These are phyloP conservation scores for Jackrogersella multiformis DNA, from an alignment of 495 filamentous ascomycete species.

Conservation along the genomic window DNA sequence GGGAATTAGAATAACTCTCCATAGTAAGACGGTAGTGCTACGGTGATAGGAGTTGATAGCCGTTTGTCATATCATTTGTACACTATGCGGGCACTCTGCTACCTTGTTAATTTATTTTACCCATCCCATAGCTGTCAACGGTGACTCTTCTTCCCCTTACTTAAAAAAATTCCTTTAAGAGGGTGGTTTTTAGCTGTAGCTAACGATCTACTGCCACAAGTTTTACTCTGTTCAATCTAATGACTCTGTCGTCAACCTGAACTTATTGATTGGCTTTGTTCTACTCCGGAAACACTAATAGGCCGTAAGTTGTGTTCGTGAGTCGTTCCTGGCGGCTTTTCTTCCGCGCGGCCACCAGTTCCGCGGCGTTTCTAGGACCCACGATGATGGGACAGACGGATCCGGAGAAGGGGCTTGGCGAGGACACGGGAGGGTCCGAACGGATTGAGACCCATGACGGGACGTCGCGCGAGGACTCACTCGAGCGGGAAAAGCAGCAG, in stretches of 20 bases:
- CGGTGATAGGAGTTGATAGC: slow-evolving; percentile 9
- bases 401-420: slow-evolving; percentile 14
- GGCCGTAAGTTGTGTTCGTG: neutral
- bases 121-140: neutral
- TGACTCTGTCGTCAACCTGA: neutral
- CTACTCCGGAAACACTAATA: neutral
- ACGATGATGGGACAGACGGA: slow-evolving; percentile 9
- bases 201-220: neutral
- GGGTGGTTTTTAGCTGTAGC: neutral
- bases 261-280: neutral
- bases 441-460: slow-evolving; percentile 1
- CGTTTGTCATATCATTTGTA: neutral
- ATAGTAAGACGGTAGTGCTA: neutral
- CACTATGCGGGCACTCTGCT: neutral
- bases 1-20: neutral
- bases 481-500: slow-evolving; percentile 33
- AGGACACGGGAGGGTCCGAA: slow-evolving; percentile 15
- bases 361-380: neutral
- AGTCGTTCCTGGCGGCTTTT: neutral
- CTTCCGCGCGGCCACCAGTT: neutral
- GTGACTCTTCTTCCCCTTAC: neutral
- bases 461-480: slow-evolving; percentile 17
- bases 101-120: neutral
- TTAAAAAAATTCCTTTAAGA: neutral
- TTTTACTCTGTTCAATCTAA: neutral